Evolutionary conservation across 2,329 filamentous ascomycete species (phyloP).

Genomic region (Massarina eburnea): DNA sequence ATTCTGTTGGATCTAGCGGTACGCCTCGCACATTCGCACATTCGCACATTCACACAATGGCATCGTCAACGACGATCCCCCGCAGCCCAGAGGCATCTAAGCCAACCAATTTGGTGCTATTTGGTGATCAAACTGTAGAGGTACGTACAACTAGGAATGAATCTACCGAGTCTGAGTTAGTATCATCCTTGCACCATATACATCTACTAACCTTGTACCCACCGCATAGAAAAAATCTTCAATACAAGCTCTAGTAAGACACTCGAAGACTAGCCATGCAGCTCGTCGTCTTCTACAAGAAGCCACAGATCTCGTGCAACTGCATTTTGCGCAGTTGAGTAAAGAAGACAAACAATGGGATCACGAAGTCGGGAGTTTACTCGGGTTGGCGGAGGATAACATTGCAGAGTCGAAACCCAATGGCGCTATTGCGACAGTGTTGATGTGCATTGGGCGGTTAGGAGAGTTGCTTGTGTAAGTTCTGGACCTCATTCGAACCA

Average conservation of each 20-base stretch:
- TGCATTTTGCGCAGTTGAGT: not conserved
- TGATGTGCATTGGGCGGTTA: not conserved
- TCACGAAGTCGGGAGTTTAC: not conserved
- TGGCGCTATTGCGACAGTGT: not conserved
- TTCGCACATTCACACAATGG: not conserved
- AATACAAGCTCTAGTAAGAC: not conserved
- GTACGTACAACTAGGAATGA: not conserved
- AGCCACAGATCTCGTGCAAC: not conserved
- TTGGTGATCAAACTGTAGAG: slow-evolving; percentile 1
- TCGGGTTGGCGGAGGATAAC: not conserved
- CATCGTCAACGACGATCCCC: not conserved
- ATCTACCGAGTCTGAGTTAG: not conserved
- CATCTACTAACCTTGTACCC: too few relatives aligned
- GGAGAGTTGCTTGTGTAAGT: not conserved
- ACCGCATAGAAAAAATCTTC: not conserved
- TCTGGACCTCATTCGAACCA: not conserved
- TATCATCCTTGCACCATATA: too few relatives aligned
- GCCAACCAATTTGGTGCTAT: not conserved
- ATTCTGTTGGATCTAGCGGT: too few relatives aligned
- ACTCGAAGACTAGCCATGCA: not conserved
- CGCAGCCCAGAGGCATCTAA: too few relatives aligned
- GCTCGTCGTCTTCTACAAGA: not conserved
- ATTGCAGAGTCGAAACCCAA: not conserved
- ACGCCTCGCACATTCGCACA: too few relatives aligned
- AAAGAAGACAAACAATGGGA: not conserved